Base-by-base conservation (phyloP, 768 basidiomycete species). In the Heimioporus sp. region DNA sequence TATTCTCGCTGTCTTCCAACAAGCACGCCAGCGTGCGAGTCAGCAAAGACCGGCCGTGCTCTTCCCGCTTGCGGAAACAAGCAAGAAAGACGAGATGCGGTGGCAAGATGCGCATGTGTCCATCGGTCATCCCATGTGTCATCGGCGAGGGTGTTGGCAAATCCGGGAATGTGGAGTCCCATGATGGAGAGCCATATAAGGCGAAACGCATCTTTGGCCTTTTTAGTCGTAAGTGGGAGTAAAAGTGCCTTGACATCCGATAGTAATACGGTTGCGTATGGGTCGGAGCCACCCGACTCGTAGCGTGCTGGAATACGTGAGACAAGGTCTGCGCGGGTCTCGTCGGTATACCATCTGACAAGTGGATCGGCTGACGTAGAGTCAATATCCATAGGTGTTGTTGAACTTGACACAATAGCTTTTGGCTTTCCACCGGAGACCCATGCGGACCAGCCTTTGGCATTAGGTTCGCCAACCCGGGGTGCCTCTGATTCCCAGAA, bases 401-500 rank as follows among this genome's bases (percentile, higher is more conserved):
- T 46, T 32, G 24, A 46, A 39, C 47, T 50, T 38, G 50, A 20
- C 45, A 45, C 37, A 39, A 34, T 11, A 36, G 53, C 43, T 24
- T 75, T 72, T 31, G 76, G 68, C 43, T 72, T 74, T 20, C 76
- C 74, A 19, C 74, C 70, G 11, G 72, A 62, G 37, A 78, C 67
- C 87, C 87, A 92, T 32, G 70, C 53, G 13, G 75, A 74, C 89
- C 90, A 92, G 21, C 91, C 90, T 50, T 67, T 73, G 10, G 90
- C 80, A 48, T 73, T 72, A 1, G 67, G 63, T 62, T 93, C 91
- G 28, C 90, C 88, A 10, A 84, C 65, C n/a, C 90, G 83, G n/a
- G 83, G 83, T 10, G 70, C 72, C 67, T 92, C 91, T 5, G 86
- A 81, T 46, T 93, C 91, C 91, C 91, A 93, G 63, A 88, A 93